Base-by-base conservation (phyloP, 345 rosid species). In the Euclidium syriacum region DNA sequence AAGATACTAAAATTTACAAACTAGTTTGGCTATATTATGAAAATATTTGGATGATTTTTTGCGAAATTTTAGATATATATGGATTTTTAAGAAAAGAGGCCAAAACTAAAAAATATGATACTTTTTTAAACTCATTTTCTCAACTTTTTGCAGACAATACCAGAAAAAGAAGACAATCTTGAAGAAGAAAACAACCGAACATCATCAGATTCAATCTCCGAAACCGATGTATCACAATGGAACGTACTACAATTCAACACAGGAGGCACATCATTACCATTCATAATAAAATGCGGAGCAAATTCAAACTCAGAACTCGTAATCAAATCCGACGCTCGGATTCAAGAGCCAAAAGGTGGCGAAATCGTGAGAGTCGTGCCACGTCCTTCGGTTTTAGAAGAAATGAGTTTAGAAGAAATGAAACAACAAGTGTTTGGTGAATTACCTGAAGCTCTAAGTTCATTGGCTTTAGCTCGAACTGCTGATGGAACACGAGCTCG, bases 401-500 rank as follows among this genome's bases (percentile, higher is more conserved):
- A 81, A 46, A 78, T 74, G 83, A 80, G 73, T 74, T 73, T 94
- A 75, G 99, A 90, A 58, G 96, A 86, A 61, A 84, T 87, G 79
- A 94, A 90, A 78, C 82, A 83, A 52, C 82, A 83, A 52, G 77
- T 81, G 51, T 94, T 95, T 79, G 78, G 83, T 6, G 86, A 82
- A 59, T 89, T 95, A 35, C 99, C 99, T 0, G 97, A 95, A 73
- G 99, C 99, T 14, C 80, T 95, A 25, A 90, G 92, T 75, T 83
- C 91, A 69, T 85, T 95, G 10, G 97, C 97, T n/a, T 63, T 88
- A 0, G 97, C 96, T 2, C 83, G 92, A 76, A 88, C 96, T 3
- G 92, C 91, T 6, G 99, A 90, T 19, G 97, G 99, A n/a, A 90
- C 97, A 10, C 77, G 96, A 32, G 95, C 97, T 16, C 85, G 99